A percentile compares a stretch with the other conserved stretches of the same genome.
These are phyloP conservation scores for Setaria viridis DNA, from an alignment of 202 grass and related monocot species.

Conservation along the genomic window DNA sequence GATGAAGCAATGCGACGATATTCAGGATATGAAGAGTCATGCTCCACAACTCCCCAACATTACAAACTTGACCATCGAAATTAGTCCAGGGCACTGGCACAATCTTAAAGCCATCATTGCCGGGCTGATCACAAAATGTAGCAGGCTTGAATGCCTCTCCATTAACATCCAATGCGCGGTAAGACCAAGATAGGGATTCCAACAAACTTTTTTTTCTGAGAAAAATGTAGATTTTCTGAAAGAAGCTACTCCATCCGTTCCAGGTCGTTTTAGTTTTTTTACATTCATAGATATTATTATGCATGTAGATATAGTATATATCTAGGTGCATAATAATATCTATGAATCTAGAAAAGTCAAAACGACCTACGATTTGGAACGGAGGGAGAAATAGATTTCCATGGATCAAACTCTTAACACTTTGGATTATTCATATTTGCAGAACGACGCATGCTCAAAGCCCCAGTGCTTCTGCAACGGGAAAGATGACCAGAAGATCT, in stretches of 20 bases:
- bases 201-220: too few species aligned
- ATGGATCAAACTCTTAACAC: too few species aligned
- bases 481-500: background rate
- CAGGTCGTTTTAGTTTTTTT: too few species aligned
- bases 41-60: background rate
- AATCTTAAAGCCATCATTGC: background rate
- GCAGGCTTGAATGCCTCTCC: background rate
- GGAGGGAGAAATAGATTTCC: too few species aligned
- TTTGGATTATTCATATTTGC: background rate
- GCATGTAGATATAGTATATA: too few species aligned
- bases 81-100: background rate
- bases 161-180: background rate
- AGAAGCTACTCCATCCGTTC: too few species aligned
- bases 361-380: too few species aligned
- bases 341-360: too few species aligned
- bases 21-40: background rate
- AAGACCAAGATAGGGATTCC: too few species aligned
- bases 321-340: too few species aligned
- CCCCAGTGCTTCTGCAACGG: background rate
- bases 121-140: constrained; percentile 1
- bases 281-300: too few species aligned
- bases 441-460: background rate
- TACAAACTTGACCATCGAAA: background rate
- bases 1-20: background rate
- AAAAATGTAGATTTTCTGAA: too few species aligned